Evolutionary conservation across 179 eudicot species (phyloP).

Genomic region (Patellifolia procumbens): DNA sequence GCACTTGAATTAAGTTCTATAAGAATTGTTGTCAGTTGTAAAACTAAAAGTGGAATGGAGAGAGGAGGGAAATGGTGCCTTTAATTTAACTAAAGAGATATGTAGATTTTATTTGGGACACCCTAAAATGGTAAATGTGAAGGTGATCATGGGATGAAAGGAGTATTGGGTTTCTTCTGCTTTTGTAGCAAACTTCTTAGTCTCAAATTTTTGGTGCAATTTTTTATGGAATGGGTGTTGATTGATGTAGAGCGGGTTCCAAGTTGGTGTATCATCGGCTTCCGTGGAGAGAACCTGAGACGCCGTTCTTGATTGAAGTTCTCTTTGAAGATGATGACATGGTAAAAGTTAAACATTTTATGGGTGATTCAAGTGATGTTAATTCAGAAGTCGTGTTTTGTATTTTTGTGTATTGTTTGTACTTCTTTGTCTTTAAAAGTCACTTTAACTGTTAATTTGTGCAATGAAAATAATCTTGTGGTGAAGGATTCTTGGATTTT

Average conservation of each 20-base stretch:
- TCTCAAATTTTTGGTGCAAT: not conserved
- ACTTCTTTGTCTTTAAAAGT: not conserved
- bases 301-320: constrained; percentile 77
- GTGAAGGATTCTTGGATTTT: not conserved
- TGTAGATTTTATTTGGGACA: not conserved
- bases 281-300: constrained; percentile 90
- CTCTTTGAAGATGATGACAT: constrained; percentile 80
- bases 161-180: not conserved
- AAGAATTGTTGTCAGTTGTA: not conserved
- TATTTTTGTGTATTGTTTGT: not conserved
- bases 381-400: not conserved
- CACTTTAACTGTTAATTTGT: not conserved
- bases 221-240: constrained; percentile 13
- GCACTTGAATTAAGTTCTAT: not conserved
- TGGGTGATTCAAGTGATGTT: not conserved
- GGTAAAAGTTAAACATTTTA: constrained; percentile 52
- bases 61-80: not conserved
- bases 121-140: not conserved
- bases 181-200: not conserved
- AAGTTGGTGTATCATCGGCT: constrained; percentile 72
- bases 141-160: not conserved
- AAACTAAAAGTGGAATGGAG: not conserved
- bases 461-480: not conserved
- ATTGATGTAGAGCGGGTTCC: constrained; percentile 57
- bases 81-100: not conserved